Evolutionary conservation across 2,329 filamentous ascomycete genomes (phyloP).

Genomic region (Fusarium nanum): DNA sequence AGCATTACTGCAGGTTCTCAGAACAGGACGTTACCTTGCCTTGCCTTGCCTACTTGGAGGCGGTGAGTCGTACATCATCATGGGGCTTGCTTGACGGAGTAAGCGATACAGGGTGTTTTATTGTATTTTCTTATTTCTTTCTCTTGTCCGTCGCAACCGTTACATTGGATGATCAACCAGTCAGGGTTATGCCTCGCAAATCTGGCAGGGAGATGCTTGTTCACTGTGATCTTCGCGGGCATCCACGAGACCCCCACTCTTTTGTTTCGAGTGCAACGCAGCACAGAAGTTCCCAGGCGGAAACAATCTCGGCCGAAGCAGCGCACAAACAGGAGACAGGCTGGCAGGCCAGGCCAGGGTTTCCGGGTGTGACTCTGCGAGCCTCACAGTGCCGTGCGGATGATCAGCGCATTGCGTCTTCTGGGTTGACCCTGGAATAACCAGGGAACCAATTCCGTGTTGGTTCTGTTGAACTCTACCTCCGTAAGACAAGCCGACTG

Average conservation of each 20-base stretch:
- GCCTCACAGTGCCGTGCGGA: constrained; percentile 23
- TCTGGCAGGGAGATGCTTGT: constrained; percentile 31
- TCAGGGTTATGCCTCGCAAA: constrained; percentile 33
- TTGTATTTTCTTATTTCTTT: neutral
- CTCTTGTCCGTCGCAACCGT: constrained; percentile 17
- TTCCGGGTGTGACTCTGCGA: constrained; percentile 20
- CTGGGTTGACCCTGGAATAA: constrained; percentile 33
- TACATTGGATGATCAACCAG: constrained; percentile 31
- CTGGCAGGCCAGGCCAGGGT: constrained; percentile 5
- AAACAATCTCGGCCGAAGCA: constrained; percentile 34
- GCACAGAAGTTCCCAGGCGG: constrained; percentile 12
- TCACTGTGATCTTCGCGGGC: constrained; percentile 30
- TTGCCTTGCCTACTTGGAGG: constrained; percentile 3
- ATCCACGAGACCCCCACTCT: constrained; percentile 27
- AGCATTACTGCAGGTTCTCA: constrained; percentile 5
- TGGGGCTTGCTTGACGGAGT: neutral
- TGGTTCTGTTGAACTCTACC: constrained; percentile 27
- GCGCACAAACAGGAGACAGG: neutral
- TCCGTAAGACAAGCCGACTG: constrained; percentile 35
- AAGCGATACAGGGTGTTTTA: constrained; percentile 2
- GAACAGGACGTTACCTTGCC: neutral
- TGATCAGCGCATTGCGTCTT: constrained; percentile 30
- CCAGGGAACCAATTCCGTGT: constrained; percentile 28
- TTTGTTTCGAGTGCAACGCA: constrained; percentile 24
- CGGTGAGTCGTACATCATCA: constrained; percentile 26